Evolutionary conservation across 257 asterid species (phyloP), one percentile per base, ranked within the genome.

Genomic region (Datura wrightii): DNA sequence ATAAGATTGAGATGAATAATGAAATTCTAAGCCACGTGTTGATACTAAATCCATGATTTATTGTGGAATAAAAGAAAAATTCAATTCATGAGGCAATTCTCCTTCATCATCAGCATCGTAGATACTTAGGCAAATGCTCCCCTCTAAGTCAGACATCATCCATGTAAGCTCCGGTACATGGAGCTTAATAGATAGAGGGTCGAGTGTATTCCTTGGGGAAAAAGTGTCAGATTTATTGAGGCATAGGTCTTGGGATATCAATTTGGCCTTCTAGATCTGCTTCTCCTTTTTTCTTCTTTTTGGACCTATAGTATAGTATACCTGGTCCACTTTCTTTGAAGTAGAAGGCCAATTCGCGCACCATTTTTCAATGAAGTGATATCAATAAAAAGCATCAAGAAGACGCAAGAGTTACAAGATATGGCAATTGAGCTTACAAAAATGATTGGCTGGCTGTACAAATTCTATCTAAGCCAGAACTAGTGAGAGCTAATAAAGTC

Each of bases 201-300:
- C 44, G 7, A 31, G 71, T 31, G 4, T 34, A 63, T 31, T 10
- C 42, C 4, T 11, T 63, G 71, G 18, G 2, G 18, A 34, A 63
- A 34, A n/a, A 34, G 44, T 13, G 44, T 34, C 5, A 14, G 44
- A 14, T 11, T 63, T 63, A 11, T 2, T 42, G 31, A 34, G 71
- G 42, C 71, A 63, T 63, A 44, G 71, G 18, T 31, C 71, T 31
- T 63, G 71, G 71, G 18, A 18, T 60, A 60, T n/a, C 67, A 60
- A 19, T 63, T 34, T 34, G 39, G 8, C 71, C 71, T 63, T 63
- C 71, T 34, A 63, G 71, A 34, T 63, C 71, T 34, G 10, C 42
- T 10, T 63, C 10, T 63, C 42, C 44, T 34, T 63, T 31, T 63
- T 2, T 34, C 71, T 63, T 63, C 71, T 63, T 63, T 62, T 63